Percentiles rank a stretch among this genome's conserved stretches.
These are phyloP conservation scores for Oenanthe sinensis DNA, from an alignment of 129 eudicot genomes.

Conservation along the genomic window DNA sequence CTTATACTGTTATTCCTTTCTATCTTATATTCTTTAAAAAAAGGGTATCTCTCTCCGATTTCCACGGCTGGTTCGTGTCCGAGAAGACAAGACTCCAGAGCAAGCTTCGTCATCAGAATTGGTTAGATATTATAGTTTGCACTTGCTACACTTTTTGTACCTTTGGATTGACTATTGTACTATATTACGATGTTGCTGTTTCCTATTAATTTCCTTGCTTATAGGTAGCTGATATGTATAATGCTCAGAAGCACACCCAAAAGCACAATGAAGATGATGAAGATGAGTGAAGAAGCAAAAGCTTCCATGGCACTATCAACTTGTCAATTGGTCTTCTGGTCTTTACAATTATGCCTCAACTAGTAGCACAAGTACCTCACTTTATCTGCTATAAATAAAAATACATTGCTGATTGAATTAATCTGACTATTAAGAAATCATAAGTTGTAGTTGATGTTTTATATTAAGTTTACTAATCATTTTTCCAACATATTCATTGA, in stretches of 20 bases:
- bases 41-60: constrained; percentile 89
- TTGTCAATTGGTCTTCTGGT: not conserved
- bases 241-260: constrained; percentile 58
- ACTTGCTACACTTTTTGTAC: not conserved
- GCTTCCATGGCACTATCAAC: not conserved
- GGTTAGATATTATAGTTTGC: constrained; percentile 28
- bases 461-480: not conserved
- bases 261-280: constrained; percentile 44
- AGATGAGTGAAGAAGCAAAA: constrained; percentile 42
- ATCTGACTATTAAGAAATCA: not conserved
- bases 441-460: not conserved
- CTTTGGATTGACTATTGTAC: not conserved
- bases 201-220: not conserved
- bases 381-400: not conserved
- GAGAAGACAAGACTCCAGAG: constrained; percentile 90
- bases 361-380: not conserved
- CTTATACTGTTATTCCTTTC: not conserved
- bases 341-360: not conserved
- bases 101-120: constrained; percentile 79
- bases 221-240: constrained; percentile 91
- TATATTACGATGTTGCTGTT: not conserved
- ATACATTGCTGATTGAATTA: not conserved
- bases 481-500: not conserved
- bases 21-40: not conserved
- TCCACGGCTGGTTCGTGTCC: constrained; percentile 82